These are phyloP conservation scores for Chlamydomonas sp. DNA, from an alignment of 139 green algal species.

Conservation along the genomic window DNA sequence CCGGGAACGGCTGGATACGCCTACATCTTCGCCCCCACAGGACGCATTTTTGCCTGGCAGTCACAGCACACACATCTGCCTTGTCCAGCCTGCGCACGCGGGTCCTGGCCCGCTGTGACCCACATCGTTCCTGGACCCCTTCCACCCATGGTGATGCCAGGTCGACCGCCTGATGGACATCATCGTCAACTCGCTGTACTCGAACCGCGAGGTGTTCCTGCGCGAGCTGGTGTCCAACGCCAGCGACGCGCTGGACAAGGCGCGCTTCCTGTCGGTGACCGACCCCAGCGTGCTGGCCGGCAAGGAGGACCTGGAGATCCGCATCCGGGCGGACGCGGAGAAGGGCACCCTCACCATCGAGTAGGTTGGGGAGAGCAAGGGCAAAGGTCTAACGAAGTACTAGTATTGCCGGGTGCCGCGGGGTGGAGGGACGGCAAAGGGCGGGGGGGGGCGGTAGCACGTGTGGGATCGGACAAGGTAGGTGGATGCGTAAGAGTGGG, in stretches of 20 bases:
- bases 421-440: no score
- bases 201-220: slow-evolving; percentile 93
- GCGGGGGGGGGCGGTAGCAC: no score
- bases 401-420: background rate
- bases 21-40: background rate
- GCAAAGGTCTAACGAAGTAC: background rate
- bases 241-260: slow-evolving; percentile 97
- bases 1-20: background rate
- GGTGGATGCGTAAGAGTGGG: no score
- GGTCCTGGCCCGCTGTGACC: background rate
- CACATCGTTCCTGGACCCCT: slow-evolving; percentile 9
- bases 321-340: slow-evolving; percentile 88
- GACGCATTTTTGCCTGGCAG: background rate
- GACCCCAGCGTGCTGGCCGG: slow-evolving; percentile 68
- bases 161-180: slow-evolving; percentile 98
- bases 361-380: slow-evolving; percentile 51
- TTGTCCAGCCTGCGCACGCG: background rate
- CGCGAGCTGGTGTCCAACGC: slow-evolving; percentile 95
- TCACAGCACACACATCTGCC: background rate
- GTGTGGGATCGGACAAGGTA: no score
- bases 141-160: slow-evolving; percentile 50
- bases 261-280: slow-evolving; percentile 74
- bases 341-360: slow-evolving; percentile 91
- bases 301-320: slow-evolving; percentile 88
- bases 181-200: slow-evolving; percentile 99